Percentiles rank a stretch among this genome's conserved stretches.
phyloP scores from a whole-genome alignment of 495 filamentous ascomycete species.

The Tuber umbilicatum region DNA sequence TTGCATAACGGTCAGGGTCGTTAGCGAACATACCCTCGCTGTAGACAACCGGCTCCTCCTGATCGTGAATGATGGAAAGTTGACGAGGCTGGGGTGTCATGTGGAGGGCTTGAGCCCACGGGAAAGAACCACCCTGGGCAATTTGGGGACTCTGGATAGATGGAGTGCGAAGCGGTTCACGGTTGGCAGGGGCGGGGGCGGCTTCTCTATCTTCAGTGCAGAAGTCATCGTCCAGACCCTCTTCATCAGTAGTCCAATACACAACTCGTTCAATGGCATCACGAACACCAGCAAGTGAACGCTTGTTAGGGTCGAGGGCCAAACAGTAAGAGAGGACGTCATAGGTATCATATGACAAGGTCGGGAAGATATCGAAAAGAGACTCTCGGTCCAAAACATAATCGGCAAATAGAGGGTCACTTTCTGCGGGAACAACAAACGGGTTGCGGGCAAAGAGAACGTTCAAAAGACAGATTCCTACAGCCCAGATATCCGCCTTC shows the following conservation, averaged over 20 bases:
- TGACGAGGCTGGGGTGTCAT: slow-evolving; percentile 71
- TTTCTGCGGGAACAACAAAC: slow-evolving; percentile 77
- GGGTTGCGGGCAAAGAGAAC: slow-evolving; percentile 93
- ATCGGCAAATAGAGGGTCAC: slow-evolving; percentile 82
- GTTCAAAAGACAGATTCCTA: slow-evolving; percentile 92
- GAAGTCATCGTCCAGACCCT: slow-evolving; percentile 77
- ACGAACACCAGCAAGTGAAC: slow-evolving; percentile 69
- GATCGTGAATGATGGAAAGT: slow-evolving; percentile 66
- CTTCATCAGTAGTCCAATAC: slow-evolving; percentile 92
- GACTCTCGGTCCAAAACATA: slow-evolving; percentile 88
- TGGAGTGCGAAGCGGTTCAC: slow-evolving; percentile 91
- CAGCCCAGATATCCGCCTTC: slow-evolving; percentile 91
- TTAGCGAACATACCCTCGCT: slow-evolving; percentile 79
- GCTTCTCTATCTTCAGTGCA: slow-evolving; percentile 70
- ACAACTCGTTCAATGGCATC: slow-evolving; percentile 68
- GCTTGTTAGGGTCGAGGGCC: slow-evolving; percentile 81
- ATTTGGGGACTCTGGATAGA: slow-evolving; percentile 84
- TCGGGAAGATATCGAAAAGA: slow-evolving; percentile 95
- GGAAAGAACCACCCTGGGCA: slow-evolving; percentile 75
- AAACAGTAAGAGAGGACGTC: slow-evolving; percentile 83
- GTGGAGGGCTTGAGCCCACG: slow-evolving; percentile 88
- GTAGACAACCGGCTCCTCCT: slow-evolving; percentile 56
- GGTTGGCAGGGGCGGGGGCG: slow-evolving; percentile 73
- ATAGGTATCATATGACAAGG: slow-evolving; percentile 95
- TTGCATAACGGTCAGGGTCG: slow-evolving; percentile 56